A percentile compares a stretch with the other conserved stretches of the same genome.
These are phyloP conservation scores for Pseudozyma sp. DNA, from an alignment of 1,284 basidiomycete species.

Conservation along the genomic window DNA sequence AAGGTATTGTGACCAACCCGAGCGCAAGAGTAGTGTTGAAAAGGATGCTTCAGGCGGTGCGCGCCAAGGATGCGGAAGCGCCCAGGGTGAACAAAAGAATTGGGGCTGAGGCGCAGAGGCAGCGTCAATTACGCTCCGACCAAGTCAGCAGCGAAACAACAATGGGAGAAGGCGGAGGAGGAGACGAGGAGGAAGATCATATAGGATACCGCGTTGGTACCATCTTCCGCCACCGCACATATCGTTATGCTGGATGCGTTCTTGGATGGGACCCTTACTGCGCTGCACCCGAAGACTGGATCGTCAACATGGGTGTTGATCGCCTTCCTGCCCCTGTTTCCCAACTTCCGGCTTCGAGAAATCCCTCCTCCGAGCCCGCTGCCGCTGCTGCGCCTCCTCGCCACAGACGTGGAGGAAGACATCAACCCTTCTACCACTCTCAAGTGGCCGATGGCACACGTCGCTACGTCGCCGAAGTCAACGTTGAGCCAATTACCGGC, in stretches of 20 bases:
- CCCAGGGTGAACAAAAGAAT: slow-evolving; percentile 20
- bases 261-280: slow-evolving; percentile 51
- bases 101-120: slow-evolving; percentile 2
- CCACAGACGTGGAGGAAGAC: slow-evolving; percentile 14
- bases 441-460: slow-evolving; percentile 31
- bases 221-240: slow-evolving; percentile 53
- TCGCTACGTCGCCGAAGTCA: slow-evolving; percentile 48
- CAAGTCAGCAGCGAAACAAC: background rate
- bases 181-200: slow-evolving; percentile 10
- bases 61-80: slow-evolving; percentile 16
- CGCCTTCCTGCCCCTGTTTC: slow-evolving; percentile 26
- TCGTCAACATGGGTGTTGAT: slow-evolving; percentile 54
- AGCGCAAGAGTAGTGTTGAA: slow-evolving; percentile 15
- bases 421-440: slow-evolving; percentile 47
- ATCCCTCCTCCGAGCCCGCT: background rate
- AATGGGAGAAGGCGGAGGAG: background rate
- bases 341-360: no score
- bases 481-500: slow-evolving; percentile 17
- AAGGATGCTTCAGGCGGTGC: slow-evolving; percentile 30
- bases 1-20: slow-evolving; percentile 14
- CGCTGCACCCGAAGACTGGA: slow-evolving; percentile 50
- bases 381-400: background rate
- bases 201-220: slow-evolving; percentile 44
- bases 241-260: slow-evolving; percentile 44
- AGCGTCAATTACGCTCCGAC: background rate